These are phyloP conservation scores for Aspergillus ustus DNA, from an alignment of 2,329 filamentous ascomycete genomes.

Conservation along the genomic window DNA sequence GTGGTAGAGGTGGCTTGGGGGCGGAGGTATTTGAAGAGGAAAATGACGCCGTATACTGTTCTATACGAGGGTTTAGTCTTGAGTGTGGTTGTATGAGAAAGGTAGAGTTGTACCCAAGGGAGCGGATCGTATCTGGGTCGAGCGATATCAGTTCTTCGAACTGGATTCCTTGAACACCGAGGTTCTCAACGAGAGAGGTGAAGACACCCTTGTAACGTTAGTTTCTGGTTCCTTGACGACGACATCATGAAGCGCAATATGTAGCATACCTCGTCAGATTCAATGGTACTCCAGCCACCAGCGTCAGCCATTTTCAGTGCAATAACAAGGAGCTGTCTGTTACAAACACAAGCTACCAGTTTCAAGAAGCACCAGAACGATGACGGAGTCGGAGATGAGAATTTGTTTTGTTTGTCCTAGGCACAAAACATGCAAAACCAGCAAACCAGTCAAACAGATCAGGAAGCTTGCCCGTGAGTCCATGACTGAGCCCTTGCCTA, in stretches of 20 bases:
- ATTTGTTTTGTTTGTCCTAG: not conserved
- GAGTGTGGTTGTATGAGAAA: not conserved
- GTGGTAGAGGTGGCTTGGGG: slow-evolving; percentile 66
- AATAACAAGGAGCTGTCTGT: not conserved
- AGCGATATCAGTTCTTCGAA: slow-evolving; percentile 95
- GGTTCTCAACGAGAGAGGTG: slow-evolving; percentile 89
- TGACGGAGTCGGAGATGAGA: not conserved
- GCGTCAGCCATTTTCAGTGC: slow-evolving; percentile 57
- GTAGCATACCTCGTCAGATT: slow-evolving; percentile 81
- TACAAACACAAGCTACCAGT: not conserved
- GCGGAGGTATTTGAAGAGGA: slow-evolving; percentile 85
- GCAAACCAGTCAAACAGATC: not conserved
- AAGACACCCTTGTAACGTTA: slow-evolving; percentile 76
- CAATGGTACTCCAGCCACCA: slow-evolving; percentile 92
- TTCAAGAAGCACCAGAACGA: not conserved
- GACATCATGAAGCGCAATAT: slow-evolving; percentile 35
- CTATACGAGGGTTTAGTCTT: slow-evolving; percentile 43
- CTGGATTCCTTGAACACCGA: slow-evolving; percentile 91
- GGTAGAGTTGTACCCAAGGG: slow-evolving; percentile 43
- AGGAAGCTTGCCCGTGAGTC: not conserved
- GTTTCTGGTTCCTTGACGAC: slow-evolving; percentile 8
- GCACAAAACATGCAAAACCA: not conserved
- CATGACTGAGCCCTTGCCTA: not conserved
- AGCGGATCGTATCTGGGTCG: slow-evolving; percentile 66
- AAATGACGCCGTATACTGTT: slow-evolving; percentile 93